Percentiles rank a stretch among this genome's conserved stretches.
Evolutionary conservation across 805 yeast species (phyloP).

Genomic region (Zygosaccharomyces bisporus): DNA sequence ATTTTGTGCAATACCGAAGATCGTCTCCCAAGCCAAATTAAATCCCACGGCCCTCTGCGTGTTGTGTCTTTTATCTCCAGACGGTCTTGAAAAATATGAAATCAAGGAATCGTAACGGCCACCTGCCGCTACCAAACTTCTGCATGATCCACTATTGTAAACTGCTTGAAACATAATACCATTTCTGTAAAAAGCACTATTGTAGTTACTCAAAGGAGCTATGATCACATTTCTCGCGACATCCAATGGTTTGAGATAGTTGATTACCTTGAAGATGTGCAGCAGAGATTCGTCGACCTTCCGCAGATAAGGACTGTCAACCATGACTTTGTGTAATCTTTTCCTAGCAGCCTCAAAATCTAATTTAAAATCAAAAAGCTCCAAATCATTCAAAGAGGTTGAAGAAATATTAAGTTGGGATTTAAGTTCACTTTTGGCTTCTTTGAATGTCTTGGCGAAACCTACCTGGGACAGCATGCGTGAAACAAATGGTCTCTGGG

Average conservation of each 20-base stretch:
- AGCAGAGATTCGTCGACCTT: constrained; percentile 60
- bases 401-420: constrained; percentile 72
- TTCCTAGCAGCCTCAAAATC: constrained; percentile 62
- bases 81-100: constrained; percentile 58
- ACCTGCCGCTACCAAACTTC: constrained; percentile 74
- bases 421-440: constrained; percentile 51
- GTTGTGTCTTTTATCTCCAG: constrained; percentile 34
- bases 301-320: constrained; percentile 61
- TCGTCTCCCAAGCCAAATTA: constrained; percentile 69
- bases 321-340: constrained; percentile 64
- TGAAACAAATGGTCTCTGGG: constrained; percentile 66
- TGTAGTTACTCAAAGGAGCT: constrained; percentile 82
- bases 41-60: constrained; percentile 77
- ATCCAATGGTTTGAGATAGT: constrained; percentile 54
- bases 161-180: constrained; percentile 90
- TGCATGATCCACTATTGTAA: constrained; percentile 51
- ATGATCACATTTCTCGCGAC: constrained; percentile 55
- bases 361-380: constrained; percentile 70
- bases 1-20: constrained; percentile 49
- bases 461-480: constrained; percentile 75
- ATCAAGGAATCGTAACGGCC: constrained; percentile 86
- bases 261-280: constrained; percentile 58
- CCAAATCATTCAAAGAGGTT: constrained; percentile 76
- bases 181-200: constrained; percentile 68
- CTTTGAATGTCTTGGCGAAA: constrained; percentile 59